Base-by-base conservation (phyloP, 306 rosid genomes). In the Quercus alba region DNA sequence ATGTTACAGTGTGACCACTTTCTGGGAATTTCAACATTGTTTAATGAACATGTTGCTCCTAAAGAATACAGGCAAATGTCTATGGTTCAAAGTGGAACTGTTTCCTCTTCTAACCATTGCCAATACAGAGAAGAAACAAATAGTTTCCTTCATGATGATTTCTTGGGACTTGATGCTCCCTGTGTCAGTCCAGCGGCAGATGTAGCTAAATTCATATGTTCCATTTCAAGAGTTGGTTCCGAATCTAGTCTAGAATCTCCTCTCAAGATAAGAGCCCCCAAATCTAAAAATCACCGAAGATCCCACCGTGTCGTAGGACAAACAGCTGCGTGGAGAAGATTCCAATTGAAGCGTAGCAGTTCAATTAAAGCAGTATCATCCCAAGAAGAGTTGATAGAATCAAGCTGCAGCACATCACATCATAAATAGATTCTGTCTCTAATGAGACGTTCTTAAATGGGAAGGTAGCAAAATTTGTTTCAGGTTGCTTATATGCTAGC, bases 341-440 rank as follows among this genome's bases (percentile, higher is more conserved):
- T 70, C 81, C 92, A 70, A 30, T 6, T 33, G 41, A 81, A 69
- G 5, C 77, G 38, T 33, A 74, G 64, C 77, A 72, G 66, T 83
- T 78, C 78, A 46, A 9, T 11, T 14, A 52, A 41, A 70, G 82
- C 64, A 30, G 71, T 46, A 9, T 12, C 14, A 23, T 56, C 73
- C n/a, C 56, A 28, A 73, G 28, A 67, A 62, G 85, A 86, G 94
- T 91, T 87, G 75, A 87, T 86, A 76, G 70, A 76, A 69, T 2
- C 52, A 11, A 46, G 52, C 61, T 76, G 74, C 69, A 15, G 69
- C n/a, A 19, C 30, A 41, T 70, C n/a, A 21, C 30, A 31, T 70
- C 14, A 33, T 63, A 61, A 31, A 25, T 13, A 30, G 21, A 84
- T 38, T 38, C 44, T 41, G 55, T 52, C 79, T 82, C 57, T 30